Evolutionary conservation across 2,329 filamentous ascomycete genomes (phyloP), one percentile per base, ranked within the genome.

Genomic region (Arachnomyces sp.): DNA sequence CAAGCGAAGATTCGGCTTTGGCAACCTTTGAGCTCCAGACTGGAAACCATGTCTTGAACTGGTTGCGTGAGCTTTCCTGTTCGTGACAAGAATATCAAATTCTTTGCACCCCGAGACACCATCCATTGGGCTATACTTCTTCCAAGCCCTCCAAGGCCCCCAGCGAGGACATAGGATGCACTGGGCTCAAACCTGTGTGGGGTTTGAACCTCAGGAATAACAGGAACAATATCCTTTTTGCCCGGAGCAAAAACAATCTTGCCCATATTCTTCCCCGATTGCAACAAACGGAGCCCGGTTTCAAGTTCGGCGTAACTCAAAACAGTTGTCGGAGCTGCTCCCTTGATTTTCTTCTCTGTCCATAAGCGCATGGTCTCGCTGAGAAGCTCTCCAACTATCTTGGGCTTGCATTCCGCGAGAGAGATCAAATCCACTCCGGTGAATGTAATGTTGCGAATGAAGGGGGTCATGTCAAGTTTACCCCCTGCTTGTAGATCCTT

Each of bases 71-170:
- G 35, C 16, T 40, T 42, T 8, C 47, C 54, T 14, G 52, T 48
- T 8, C 57, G 46, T 13, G 56, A 61, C n/a, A 60, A 40, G 33
- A 59, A 48, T n/a, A 59, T 43, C 7, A 62, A 30, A 40, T 59
- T 33, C 28, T 45, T 49, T 7, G 56, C 58, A 5, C 58, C 53
- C 29, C 48, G 43, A 3, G 38, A 34, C 6, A 47, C 48, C 49
- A 57, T 52, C 48, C 51, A 52, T 37, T 34, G 31, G 4, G 45
- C 46, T 38, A 54, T 47, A 37, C 45, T 47, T 9, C 50, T 40
- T 12, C 49, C 49, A 28, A 60, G 38, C 15, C 52, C 58, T 29
- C 53, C 52, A 8, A 51, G 40, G 12, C 45, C 47, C 3, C 51
- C 46, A 34, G 50, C 43, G 15, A 49, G 43, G 39, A 53, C 40